Evolutionary conservation across 306 rosid species (phyloP).

Genomic region (Rosa lucieae): DNA sequence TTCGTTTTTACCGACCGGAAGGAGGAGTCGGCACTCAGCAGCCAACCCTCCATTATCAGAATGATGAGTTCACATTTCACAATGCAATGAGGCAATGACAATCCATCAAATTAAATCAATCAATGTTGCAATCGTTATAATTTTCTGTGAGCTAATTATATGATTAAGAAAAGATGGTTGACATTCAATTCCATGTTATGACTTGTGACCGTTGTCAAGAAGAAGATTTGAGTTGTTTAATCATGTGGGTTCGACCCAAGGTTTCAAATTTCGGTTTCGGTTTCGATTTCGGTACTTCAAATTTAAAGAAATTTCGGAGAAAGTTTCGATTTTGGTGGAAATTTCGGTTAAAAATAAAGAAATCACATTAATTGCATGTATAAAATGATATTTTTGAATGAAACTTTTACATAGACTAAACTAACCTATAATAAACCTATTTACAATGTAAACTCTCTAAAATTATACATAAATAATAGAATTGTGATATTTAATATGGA

Average conservation of each 20-base stretch:
- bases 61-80: neutral
- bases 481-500: too few relatives aligned
- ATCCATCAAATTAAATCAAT: neutral
- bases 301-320: too few relatives aligned
- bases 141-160: neutral
- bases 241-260: neutral
- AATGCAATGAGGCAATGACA: neutral
- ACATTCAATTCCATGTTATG: neutral
- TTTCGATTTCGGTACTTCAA: too few relatives aligned
- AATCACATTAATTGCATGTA: too few relatives aligned
- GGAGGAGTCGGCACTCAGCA: neutral
- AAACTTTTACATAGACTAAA: too few relatives aligned
- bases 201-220: neutral
- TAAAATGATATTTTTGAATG: too few relatives aligned
- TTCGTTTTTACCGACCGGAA: neutral
- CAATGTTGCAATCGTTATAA: neutral
- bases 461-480: too few relatives aligned
- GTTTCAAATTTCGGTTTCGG: too few relatives aligned
- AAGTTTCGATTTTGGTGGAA: too few relatives aligned
- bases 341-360: too few relatives aligned
- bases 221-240: neutral
- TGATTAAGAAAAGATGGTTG: neutral
- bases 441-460: too few relatives aligned
- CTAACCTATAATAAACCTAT: too few relatives aligned
- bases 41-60: neutral